These are phyloP conservation scores for Nannochloropsis salina DNA, from an alignment of 108 stramenopile genomes.

Conservation along the genomic window DNA sequence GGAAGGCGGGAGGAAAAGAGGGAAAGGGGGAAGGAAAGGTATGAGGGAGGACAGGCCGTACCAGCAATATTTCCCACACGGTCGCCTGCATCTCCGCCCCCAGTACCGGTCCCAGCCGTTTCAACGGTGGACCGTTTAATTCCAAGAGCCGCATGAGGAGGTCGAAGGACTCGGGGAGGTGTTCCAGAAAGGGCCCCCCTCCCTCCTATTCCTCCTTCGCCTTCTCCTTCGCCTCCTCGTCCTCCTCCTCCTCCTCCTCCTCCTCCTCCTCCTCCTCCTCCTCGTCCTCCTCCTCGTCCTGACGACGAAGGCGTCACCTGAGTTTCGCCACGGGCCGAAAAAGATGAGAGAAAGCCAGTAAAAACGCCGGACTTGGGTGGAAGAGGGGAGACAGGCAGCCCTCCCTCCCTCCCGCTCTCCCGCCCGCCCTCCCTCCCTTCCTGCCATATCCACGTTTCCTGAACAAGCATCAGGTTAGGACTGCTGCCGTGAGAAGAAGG, in stretches of 20 bases:
- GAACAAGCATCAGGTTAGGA: background rate
- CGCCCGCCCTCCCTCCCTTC: background rate
- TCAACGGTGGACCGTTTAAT: background rate
- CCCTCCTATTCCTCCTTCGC: background rate
- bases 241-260: too few species aligned
- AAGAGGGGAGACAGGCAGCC: background rate
- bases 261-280: too few species aligned
- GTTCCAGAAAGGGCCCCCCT: background rate
- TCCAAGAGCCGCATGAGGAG: background rate
- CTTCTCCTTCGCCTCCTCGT: background rate
- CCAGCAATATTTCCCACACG: background rate
- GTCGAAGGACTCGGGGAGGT: background rate
- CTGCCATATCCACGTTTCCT: background rate
- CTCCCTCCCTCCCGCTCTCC: background rate
- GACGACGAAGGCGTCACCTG: too few species aligned
- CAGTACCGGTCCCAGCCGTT: background rate
- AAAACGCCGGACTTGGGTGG: background rate
- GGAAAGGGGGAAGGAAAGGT: too few species aligned
- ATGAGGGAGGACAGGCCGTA: too few species aligned
- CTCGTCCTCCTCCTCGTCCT: too few species aligned
- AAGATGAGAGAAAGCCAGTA: background rate
- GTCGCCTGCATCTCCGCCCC: background rate
- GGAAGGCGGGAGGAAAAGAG: background rate
- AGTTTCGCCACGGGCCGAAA: too few species aligned
- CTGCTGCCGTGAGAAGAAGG: background rate